phyloP scores from a whole-genome alignment of 2,329 filamentous ascomycete species.

The Colletotrichum orbiculare region DNA sequence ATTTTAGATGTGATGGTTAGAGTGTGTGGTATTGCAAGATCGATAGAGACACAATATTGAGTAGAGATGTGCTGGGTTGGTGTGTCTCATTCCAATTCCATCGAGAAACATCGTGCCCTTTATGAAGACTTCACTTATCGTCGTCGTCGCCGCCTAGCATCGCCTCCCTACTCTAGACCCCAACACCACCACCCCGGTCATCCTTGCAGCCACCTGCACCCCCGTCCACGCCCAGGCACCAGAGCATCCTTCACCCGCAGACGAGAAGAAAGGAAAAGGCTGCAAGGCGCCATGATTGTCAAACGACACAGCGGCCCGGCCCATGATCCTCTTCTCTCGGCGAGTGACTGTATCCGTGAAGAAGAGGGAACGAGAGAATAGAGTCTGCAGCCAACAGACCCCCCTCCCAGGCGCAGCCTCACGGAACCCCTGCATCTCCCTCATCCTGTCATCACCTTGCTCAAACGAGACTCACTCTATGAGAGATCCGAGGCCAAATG shows the following conservation, averaged over 20 bases:
- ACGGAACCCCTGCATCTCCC: neutral
- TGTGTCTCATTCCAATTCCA: neutral
- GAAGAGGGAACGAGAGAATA: no score
- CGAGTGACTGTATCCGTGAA: no score
- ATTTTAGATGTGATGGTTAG: neutral
- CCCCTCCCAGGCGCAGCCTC: neutral
- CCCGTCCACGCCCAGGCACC: neutral
- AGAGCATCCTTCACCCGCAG: neutral
- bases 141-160: slow-evolving; percentile 13
- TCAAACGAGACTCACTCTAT: neutral
- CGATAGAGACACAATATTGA: neutral
- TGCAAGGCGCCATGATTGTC: no score
- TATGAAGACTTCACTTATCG: neutral
- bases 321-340: no score
- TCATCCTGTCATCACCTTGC: neutral
- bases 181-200: neutral
- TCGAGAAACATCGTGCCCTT: slow-evolving; percentile 3
- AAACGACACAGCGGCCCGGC: no score
- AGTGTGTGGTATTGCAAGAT: neutral
- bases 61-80: neutral
- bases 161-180: slow-evolving; percentile 12
- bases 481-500: no score
- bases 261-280: neutral
- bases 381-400: no score
- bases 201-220: neutral